Evolutionary conservation across 2,329 filamentous ascomycete species (phyloP).

Genomic region (Botrytis byssoidea): DNA sequence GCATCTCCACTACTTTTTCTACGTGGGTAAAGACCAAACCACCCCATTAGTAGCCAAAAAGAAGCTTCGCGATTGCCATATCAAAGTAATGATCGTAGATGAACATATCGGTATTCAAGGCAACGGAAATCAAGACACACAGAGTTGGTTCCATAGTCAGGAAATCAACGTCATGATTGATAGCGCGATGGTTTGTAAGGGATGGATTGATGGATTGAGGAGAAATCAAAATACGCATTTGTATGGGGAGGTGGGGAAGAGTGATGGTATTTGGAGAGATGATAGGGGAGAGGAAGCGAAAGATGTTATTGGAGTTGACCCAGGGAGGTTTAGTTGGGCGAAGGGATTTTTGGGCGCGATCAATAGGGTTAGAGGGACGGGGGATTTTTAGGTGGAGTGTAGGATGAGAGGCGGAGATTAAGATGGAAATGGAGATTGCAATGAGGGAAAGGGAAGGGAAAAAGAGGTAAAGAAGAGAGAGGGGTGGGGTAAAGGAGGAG

Average conservation of each 20-base stretch:
- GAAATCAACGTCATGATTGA: constrained; percentile 78
- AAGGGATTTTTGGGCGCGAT: constrained; percentile 58
- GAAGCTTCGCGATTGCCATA: constrained; percentile 68
- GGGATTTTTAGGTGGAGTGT: constrained; percentile 45
- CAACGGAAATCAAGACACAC: constrained; percentile 78
- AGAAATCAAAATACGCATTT: constrained; percentile 65
- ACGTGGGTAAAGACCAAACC: constrained; percentile 71
- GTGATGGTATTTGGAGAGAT: constrained; percentile 64
- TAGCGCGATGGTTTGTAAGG: constrained; percentile 55
- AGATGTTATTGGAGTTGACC: constrained; percentile 52
- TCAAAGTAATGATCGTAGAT: constrained; percentile 76
- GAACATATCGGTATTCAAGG: constrained; percentile 67
- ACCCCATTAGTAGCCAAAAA: constrained; percentile 63
- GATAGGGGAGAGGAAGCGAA: constrained; percentile 46
- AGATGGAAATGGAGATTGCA: too few relatives aligned
- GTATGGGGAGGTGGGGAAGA: constrained; percentile 52
- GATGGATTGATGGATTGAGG: constrained; percentile 61
- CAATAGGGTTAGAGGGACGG: constrained; percentile 55
- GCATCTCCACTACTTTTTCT: constrained; percentile 63
- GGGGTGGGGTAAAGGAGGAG: too few relatives aligned
- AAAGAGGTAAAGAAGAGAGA: too few relatives aligned
- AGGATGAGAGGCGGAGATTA: accelerated
- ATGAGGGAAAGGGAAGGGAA: too few relatives aligned
- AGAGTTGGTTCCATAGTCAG: constrained; percentile 75
- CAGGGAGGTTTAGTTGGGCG: constrained; percentile 56